Conservation (phyloP, 2,329 filamentous ascomycete species). For the Xylariaceae sp. region DNA sequence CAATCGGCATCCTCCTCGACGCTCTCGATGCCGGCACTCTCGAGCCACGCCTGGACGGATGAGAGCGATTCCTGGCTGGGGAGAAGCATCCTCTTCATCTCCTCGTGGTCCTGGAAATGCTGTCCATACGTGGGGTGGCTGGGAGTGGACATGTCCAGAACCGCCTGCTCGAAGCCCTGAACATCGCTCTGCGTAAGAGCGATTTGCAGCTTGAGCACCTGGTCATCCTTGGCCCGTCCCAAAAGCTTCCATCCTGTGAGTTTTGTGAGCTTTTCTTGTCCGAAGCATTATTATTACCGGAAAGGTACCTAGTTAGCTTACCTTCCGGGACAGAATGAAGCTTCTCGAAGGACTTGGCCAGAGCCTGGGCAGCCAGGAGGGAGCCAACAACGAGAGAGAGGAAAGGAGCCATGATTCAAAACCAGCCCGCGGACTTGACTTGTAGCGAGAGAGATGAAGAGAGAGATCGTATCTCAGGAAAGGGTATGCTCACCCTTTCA, state of each 20-base stretch:
- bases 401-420: conserved; percentile 33
- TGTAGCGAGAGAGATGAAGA: conserved; percentile 12
- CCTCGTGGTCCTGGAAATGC: conserved; percentile 15
- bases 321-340: conserved; percentile 12
- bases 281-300: too few species aligned
- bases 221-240: conserved; percentile 11
- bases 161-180: conserved; percentile 14
- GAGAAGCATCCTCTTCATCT: conserved; percentile 17
- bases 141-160: conserved; percentile 16
- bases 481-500: too few species aligned
- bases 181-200: conserved; percentile 13
- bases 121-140: conserved; percentile 12
- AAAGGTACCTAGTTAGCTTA: conserved; percentile 1
- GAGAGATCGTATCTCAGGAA: neutral
- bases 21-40: conserved; percentile 8
- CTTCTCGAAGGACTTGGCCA: conserved; percentile 15
- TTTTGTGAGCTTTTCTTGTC: conserved; percentile 5
- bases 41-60: conserved; percentile 12
- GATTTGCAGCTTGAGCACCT: conserved; percentile 14
- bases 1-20: conserved; percentile 13
- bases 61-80: conserved; percentile 12
- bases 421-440: conserved; percentile 31
- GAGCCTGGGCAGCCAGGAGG: conserved; percentile 12
- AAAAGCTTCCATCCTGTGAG: conserved; percentile 14
- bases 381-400: conserved; percentile 11